These are phyloP conservation scores for Catharanthus roseus DNA, from an alignment of 257 asterid genomes.

Conservation along the genomic window DNA sequence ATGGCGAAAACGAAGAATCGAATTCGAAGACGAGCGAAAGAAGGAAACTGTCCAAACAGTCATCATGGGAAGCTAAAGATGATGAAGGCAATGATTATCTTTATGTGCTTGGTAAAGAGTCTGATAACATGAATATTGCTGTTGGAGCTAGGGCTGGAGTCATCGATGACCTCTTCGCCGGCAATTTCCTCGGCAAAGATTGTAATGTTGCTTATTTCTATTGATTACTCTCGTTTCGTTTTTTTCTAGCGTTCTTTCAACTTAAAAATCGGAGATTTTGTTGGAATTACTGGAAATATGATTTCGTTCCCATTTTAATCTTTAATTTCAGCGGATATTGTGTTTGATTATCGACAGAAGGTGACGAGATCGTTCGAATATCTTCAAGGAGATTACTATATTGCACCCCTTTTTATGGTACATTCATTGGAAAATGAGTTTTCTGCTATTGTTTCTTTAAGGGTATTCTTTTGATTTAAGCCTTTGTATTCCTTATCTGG, in stretches of 20 bases:
- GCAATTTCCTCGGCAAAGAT: slow-evolving; percentile 95
- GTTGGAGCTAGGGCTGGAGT: slow-evolving; percentile 95
- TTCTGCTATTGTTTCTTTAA: neutral
- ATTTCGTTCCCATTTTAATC: slow-evolving; percentile 2
- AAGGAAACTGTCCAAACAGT: slow-evolving; percentile 60
- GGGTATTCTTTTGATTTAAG: neutral
- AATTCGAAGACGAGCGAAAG: slow-evolving; percentile 21
- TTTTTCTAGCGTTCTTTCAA: neutral
- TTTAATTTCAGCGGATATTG: slow-evolving; percentile 71
- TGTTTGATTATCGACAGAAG: slow-evolving; percentile 91
- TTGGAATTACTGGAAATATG: slow-evolving; percentile 2
- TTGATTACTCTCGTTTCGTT: neutral
- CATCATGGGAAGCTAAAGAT: slow-evolving; percentile 89
- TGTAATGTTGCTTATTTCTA: slow-evolving; percentile 29
- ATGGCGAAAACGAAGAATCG: slow-evolving; percentile 28
- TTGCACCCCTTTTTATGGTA: slow-evolving; percentile 85
- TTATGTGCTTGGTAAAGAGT: slow-evolving; percentile 82
- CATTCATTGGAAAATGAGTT: slow-evolving; percentile 4
- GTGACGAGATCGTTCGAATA: slow-evolving; percentile 83
- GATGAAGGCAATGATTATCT: slow-evolving; percentile 85
- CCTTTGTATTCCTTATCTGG: slow-evolving; percentile 5
- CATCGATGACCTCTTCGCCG: slow-evolving; percentile 81
- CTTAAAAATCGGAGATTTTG: slow-evolving; percentile 3
- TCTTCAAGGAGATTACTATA: slow-evolving; percentile 92
- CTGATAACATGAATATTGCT: slow-evolving; percentile 90